Percentiles rank a stretch among this genome's conserved stretches.
Evolutionary conservation across 306 rosid species (phyloP).

Genomic region (peach (Prunus persica)): DNA sequence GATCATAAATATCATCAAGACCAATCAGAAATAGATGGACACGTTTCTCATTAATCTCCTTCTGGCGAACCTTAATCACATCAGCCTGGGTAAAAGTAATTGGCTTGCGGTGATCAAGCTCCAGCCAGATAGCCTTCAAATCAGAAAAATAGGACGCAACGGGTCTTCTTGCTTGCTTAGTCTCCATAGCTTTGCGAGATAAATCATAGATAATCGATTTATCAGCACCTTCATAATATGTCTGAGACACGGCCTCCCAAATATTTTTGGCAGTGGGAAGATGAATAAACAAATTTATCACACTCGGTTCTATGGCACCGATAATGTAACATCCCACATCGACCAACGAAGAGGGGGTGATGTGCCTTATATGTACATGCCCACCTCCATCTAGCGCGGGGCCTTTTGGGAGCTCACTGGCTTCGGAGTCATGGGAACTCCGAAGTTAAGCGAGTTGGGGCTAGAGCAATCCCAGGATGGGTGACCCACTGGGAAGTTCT

Average conservation of each 20-base stretch:
- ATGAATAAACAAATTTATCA: neutral
- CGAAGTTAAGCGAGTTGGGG: too few relatives aligned
- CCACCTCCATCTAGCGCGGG: too few relatives aligned
- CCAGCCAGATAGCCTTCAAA: neutral
- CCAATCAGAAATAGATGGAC: neutral
- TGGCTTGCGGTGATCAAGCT: neutral
- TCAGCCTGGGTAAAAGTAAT: neutral
- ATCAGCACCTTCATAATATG: neutral
- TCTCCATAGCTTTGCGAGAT: neutral
- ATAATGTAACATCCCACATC: too few relatives aligned
- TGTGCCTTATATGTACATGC: too few relatives aligned
- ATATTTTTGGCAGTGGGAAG: neutral
- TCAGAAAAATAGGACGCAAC: neutral
- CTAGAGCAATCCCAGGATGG: too few relatives aligned
- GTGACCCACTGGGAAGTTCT: too few relatives aligned
- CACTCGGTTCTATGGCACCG: too few relatives aligned
- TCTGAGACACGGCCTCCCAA: neutral
- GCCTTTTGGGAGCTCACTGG: too few relatives aligned
- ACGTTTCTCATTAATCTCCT: neutral
- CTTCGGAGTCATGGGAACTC: too few relatives aligned
- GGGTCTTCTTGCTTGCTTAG: neutral
- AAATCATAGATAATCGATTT: neutral
- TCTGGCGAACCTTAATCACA: neutral
- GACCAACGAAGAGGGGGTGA: too few relatives aligned
- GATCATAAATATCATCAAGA: neutral